Evolutionary conservation across 257 asterid genomes (phyloP).

Genomic region (Nyctanthes arbortristis): DNA sequence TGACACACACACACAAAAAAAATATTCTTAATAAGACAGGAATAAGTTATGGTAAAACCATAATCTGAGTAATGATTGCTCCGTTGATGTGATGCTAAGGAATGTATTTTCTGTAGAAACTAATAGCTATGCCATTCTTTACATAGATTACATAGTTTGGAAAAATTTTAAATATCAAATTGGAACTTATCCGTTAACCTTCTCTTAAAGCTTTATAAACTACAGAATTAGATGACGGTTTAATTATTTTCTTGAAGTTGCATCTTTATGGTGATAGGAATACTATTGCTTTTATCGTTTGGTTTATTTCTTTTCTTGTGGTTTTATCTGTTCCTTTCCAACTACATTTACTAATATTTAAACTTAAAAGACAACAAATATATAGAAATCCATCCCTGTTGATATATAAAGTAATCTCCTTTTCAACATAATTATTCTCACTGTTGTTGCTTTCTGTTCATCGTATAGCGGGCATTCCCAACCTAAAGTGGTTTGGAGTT

Average conservation of each 20-base stretch:
- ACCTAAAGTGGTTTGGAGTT: constrained; percentile 63
- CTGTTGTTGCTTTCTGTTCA: constrained; percentile 16
- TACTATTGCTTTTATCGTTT: background rate
- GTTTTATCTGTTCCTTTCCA: background rate
- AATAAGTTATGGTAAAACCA: too few relatives aligned
- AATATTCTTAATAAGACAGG: too few relatives aligned
- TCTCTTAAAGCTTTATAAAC: background rate
- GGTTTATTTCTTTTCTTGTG: background rate
- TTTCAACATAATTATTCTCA: background rate
- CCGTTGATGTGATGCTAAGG: background rate
- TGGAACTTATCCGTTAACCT: background rate
- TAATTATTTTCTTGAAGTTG: background rate
- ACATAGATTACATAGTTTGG: background rate
- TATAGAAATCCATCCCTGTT: background rate
- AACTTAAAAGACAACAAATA: background rate
- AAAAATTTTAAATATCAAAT: background rate
- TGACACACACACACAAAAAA: too few relatives aligned
- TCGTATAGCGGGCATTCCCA: constrained; percentile 59
- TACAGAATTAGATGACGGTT: background rate
- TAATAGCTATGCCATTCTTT: background rate
- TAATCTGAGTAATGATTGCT: too few relatives aligned
- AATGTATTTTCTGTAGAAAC: background rate
- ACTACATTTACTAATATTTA: background rate
- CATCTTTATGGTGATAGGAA: background rate
- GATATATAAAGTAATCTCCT: background rate